Conservation (phyloP, 176 grass and related monocot species). For the Oryza brachyantha region DNA sequence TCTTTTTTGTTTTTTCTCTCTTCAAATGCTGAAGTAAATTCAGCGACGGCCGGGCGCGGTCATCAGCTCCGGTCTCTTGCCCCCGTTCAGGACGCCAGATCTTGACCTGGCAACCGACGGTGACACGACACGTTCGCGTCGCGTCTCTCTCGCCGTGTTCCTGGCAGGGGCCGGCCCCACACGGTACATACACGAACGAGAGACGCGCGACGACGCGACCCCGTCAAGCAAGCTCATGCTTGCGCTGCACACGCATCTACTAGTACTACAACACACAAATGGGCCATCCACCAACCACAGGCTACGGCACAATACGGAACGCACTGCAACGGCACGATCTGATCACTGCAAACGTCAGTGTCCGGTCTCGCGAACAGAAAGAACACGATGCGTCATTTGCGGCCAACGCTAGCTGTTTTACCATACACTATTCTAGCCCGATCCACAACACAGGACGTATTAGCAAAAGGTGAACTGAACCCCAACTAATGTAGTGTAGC, state of each 20-base stretch:
- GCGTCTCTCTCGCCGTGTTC: background rate
- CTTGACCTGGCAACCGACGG: background rate
- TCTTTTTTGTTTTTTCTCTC: too few species aligned
- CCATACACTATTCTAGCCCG: background rate
- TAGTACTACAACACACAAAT: background rate
- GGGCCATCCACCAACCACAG: background rate
- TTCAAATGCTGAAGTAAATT: background rate
- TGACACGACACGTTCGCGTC: background rate
- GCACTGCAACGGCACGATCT: background rate
- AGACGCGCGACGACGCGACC: conserved; percentile 16
- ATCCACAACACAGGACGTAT: conserved; percentile 12
- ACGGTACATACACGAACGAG: background rate
- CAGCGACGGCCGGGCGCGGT: background rate
- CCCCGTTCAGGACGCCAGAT: background rate
- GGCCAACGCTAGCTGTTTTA: background rate
- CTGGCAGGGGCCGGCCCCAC: background rate
- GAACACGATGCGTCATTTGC: background rate
- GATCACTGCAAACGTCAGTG: background rate
- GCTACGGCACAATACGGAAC: background rate
- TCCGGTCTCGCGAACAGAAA: background rate
- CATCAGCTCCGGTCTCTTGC: background rate
- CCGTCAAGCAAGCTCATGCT: conserved; percentile 28
- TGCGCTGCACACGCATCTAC: background rate
- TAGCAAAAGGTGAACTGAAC: background rate
- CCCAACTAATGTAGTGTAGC: conserved; percentile 31